phyloP scores from a whole-genome alignment of 768 basidiomycete species.

The Phlebiopsis flavidoalba region DNA sequence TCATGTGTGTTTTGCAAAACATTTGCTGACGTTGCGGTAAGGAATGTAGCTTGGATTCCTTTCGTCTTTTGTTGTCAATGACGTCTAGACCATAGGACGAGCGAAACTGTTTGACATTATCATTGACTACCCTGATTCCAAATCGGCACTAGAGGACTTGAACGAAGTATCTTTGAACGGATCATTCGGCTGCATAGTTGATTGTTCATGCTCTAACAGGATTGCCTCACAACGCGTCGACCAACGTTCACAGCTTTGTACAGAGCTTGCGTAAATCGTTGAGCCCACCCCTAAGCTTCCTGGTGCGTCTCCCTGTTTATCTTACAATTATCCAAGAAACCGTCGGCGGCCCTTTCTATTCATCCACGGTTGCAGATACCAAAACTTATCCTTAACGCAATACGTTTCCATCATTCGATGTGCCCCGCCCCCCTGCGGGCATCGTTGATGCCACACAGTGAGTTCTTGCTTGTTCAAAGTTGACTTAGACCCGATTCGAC shows the following conservation, averaged over 20 bases:
- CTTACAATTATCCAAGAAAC: slow-evolving; percentile 44
- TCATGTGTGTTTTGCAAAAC: slow-evolving; percentile 90
- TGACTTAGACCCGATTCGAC: slow-evolving; percentile 86
- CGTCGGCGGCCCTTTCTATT: slow-evolving; percentile 79
- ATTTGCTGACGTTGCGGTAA: slow-evolving; percentile 79
- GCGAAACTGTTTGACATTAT: slow-evolving; percentile 96
- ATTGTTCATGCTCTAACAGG: slow-evolving; percentile 34
- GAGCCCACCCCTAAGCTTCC: slow-evolving; percentile 21
- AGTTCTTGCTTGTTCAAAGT: slow-evolving; percentile 91
- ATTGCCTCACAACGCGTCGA: slow-evolving; percentile 79
- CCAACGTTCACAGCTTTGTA: slow-evolving; percentile 71
- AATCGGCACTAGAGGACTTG: slow-evolving; percentile 79
- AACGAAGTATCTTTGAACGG: slow-evolving; percentile 46
- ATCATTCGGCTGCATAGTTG: background rate
- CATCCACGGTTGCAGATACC: slow-evolving; percentile 96
- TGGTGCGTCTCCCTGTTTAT: slow-evolving; percentile 3
- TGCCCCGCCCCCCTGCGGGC: no score
- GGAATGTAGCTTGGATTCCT: slow-evolving; percentile 14
- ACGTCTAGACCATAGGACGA: slow-evolving; percentile 38
- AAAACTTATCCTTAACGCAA: slow-evolving; percentile 80
- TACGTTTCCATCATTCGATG: slow-evolving; percentile 93
- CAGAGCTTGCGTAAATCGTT: slow-evolving; percentile 79
- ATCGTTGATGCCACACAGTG: slow-evolving; percentile 90
- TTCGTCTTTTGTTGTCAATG: background rate
- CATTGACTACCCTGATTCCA: slow-evolving; percentile 87